phyloP scores from a whole-genome alignment of 352 stramenopile genomes.

The Thraustochytrium sp. region DNA sequence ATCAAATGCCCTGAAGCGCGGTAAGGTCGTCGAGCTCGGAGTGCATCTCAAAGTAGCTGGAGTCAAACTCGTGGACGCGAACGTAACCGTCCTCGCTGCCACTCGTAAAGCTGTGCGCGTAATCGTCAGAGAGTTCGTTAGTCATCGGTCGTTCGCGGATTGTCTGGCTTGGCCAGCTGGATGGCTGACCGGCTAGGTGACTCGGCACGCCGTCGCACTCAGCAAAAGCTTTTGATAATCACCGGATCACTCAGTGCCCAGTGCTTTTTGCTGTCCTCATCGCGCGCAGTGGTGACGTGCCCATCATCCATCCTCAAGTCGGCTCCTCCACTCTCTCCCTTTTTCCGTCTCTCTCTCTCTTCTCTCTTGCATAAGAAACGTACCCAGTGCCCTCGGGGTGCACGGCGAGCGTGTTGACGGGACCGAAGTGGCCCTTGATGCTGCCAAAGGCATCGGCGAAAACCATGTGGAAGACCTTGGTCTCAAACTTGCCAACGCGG shows the following conservation, averaged over 20 bases:
- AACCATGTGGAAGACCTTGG: conserved; percentile 96
- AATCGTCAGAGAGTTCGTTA: neutral
- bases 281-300: neutral
- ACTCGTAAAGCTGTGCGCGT: conserved; percentile 64
- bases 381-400: conserved; percentile 96
- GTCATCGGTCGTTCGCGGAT: too few species aligned
- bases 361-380: neutral
- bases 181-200: too few species aligned
- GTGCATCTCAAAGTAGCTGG: conserved; percentile 68
- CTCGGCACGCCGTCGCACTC: too few species aligned
- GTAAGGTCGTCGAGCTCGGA: conserved; percentile 44
- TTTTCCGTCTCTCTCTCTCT: neutral
- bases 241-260: neutral
- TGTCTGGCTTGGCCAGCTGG: too few species aligned
- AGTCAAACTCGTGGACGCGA: conserved; percentile 91
- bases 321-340: neutral
- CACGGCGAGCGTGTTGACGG: conserved; percentile 97
- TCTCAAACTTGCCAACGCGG: conserved; percentile 83
- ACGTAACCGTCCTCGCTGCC: conserved; percentile 97
- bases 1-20: conserved; percentile 11
- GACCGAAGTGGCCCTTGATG: conserved; percentile 98
- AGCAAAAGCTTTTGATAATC: neutral
- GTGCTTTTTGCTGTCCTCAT: conserved; percentile 3
- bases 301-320: neutral
- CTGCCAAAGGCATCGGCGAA: conserved; percentile 96